Base-by-base conservation (phyloP, 148 eudicot genomes). In the Vaccinium darrowii region DNA sequence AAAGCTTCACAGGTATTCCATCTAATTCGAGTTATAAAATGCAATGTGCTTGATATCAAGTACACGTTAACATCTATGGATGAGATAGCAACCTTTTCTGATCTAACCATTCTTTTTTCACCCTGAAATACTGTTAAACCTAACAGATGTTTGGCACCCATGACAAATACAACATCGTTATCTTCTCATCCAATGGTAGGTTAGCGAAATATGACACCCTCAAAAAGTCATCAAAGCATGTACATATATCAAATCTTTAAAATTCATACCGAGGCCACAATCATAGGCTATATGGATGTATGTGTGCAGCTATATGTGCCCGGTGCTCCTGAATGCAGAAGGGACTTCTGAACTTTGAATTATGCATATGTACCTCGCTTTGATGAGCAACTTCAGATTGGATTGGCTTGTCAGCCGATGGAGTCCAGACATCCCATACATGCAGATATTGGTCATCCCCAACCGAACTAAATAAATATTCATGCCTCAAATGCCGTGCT, bases 351-450 rank as follows among this genome's bases (percentile, higher is more conserved):
- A 27, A 81, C 5, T 53, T 7, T 5, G 25, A 21, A 62, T 25
- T 62, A 62, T 67, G 36, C 13, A 71, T 14, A 56, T 87, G 79
- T 60, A 94, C 99, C 97, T 92, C 98, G 86, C 96, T 92, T 81
- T 92, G 90, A 92, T 96, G 98, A 86, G 97, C 98, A 88, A 92
- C 71, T 30, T 93, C 96, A 80, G 94, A 92, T 89, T 94, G 98
- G 43, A 85, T 88, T 81, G 98, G 98, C 91, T 96, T 94, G 88
- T 82, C 87, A 25, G 74, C 94, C 57, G 92, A 86, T 78, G 95
- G 94, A 89, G 87, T 82, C 67, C 99, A 91, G 30, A 92, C 93
- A 87, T 96, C 98, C 96, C 99, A 96, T 83, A 94, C 87, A 73
- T 89, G 92, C 89, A 92, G 82, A 88, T 91, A 90, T 43, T 88